Conservation (phyloP, 345 rosid species). For the Kandelia obovata region DNA sequence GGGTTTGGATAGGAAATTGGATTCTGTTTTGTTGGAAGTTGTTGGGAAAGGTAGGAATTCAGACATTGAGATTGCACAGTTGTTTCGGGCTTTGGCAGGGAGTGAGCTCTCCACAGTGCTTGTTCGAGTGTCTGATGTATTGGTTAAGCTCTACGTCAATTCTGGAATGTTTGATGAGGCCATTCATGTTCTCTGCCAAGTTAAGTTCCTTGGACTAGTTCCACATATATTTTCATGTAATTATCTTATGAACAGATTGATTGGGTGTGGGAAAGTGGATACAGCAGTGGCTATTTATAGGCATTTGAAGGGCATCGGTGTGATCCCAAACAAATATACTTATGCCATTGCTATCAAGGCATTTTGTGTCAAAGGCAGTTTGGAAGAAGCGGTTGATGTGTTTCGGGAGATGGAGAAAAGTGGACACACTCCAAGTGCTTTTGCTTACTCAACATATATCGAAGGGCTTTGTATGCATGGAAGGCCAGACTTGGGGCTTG, state of each 20-base stretch:
- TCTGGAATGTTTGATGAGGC: conserved; percentile 55
- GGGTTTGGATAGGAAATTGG: conserved; percentile 43
- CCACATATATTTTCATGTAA: conserved; percentile 43
- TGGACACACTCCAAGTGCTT: conserved; percentile 36
- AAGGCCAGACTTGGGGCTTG: conserved; percentile 40
- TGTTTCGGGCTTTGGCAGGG: conserved; percentile 37
- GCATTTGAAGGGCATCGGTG: conserved; percentile 45
- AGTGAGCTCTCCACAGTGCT: conserved; percentile 23
- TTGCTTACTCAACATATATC: conserved; percentile 50
- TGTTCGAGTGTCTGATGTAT: conserved; percentile 34
- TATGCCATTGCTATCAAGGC: conserved; percentile 60
- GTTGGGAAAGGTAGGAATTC: conserved; percentile 27
- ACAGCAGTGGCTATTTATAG: conserved; percentile 40
- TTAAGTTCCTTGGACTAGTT: conserved; percentile 29
- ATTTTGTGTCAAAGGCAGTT: conserved; percentile 48
- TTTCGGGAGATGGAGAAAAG: conserved; percentile 45
- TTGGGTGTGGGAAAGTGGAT: conserved; percentile 39
- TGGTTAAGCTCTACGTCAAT: conserved; percentile 53
- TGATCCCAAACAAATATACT: conserved; percentile 51
- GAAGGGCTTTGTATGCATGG: conserved; percentile 60
- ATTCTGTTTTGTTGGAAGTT: conserved; percentile 41
- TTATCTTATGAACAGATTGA: conserved; percentile 55
- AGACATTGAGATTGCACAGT: conserved; percentile 36
- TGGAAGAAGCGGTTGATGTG: conserved; percentile 40
- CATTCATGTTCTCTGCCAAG: conserved; percentile 41